Percentiles rank a stretch among this genome's conserved stretches.
phyloP scores from a whole-genome alignment of 306 rosid genomes.

The Lathyrus aphaca region DNA sequence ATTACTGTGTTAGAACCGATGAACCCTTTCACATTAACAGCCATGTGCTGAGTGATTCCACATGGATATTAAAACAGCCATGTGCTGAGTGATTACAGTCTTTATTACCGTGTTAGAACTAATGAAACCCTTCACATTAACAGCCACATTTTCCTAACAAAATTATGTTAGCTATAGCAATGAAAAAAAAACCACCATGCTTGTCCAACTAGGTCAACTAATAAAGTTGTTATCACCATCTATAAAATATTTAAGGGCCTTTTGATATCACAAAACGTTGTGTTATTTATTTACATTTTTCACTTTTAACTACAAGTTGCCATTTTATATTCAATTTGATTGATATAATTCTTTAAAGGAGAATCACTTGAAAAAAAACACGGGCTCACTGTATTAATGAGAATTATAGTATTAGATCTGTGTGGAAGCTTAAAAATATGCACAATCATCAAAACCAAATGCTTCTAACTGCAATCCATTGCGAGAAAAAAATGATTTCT shows the following conservation, averaged over 20 bases:
- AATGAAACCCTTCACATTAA: constrained; percentile 28
- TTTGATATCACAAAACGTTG: background rate
- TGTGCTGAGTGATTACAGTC: constrained; percentile 4
- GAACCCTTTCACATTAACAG: constrained; percentile 27
- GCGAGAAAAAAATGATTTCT: background rate
- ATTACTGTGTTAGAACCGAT: constrained; percentile 14
- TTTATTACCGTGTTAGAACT: constrained; percentile 3
- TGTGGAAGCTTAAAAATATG: background rate
- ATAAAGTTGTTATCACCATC: background rate
- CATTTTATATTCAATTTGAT: background rate
- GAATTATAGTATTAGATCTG: constrained; percentile 9
- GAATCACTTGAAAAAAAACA: constrained; percentile 4
- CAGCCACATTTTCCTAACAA: constrained; percentile 22
- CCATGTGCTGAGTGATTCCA: constrained; percentile 4
- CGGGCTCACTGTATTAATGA: background rate
- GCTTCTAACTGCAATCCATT: background rate
- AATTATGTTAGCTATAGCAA: too few species aligned
- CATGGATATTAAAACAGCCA: too few species aligned
- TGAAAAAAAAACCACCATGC: too few species aligned
- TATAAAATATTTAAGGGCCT: background rate
- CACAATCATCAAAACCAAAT: background rate
- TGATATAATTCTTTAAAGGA: constrained; percentile 2
- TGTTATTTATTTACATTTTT: background rate
- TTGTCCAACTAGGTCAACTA: background rate
- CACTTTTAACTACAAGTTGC: background rate